These are phyloP conservation scores for Pythium rishiriense DNA, from an alignment of 352 stramenopile species.

Conservation along the genomic window DNA sequence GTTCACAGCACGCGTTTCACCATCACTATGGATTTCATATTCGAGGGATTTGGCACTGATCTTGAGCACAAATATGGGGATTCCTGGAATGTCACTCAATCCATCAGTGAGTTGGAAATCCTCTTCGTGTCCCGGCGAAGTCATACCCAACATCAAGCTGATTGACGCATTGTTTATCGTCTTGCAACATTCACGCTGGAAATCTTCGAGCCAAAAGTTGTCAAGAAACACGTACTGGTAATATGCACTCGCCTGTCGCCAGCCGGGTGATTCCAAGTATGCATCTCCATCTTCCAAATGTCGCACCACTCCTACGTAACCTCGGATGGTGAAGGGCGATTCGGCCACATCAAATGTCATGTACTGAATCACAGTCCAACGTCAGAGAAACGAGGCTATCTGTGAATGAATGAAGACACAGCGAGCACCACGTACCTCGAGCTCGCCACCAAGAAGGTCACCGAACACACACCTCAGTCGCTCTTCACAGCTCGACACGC, in stretches of 20 bases:
- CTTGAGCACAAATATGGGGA: conserved; percentile 80
- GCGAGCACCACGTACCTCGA: conserved; percentile 10
- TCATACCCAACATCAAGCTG: conserved; percentile 32
- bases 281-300: conserved; percentile 32
- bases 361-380: conserved; percentile 25
- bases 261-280: conserved; percentile 34
- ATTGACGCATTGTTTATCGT: conserved; percentile 43
- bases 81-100: conserved; percentile 33
- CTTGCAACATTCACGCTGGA: conserved; percentile 48
- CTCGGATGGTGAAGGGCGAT: conserved; percentile 39
- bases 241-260: conserved; percentile 57
- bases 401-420: too few species aligned
- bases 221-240: conserved; percentile 76
- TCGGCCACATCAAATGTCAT: conserved; percentile 12
- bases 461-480: conserved; percentile 22
- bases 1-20: conserved; percentile 27
- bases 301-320: conserved; percentile 56
- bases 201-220: conserved; percentile 62
- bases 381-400: too few species aligned
- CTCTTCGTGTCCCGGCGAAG: not conserved
- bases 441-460: conserved; percentile 12
- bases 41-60: conserved; percentile 33
- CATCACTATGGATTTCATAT: conserved; percentile 37
- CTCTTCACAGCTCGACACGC: conserved; percentile 14
- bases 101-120: not conserved